Percentiles rank a stretch among this genome's conserved stretches.
phyloP scores from a whole-genome alignment of 2,329 filamentous ascomycete genomes.

The Stagonosporopsis tanaceti region DNA sequence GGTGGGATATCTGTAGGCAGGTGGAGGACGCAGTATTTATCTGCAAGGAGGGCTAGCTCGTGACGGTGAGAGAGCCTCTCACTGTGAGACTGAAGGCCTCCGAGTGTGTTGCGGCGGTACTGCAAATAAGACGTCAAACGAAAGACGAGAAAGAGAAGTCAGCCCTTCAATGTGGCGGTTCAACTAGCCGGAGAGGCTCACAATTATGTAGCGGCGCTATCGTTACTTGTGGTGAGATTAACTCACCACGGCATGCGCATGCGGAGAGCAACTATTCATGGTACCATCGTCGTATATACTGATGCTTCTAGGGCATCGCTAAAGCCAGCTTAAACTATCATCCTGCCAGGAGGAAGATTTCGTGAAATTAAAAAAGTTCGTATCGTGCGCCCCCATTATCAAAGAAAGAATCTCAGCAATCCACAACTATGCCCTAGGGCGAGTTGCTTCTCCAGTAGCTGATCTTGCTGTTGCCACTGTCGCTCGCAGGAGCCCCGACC shows the following conservation, averaged over 20 bases:
- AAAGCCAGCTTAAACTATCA: neutral
- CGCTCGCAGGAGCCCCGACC: neutral
- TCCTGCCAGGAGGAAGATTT: neutral
- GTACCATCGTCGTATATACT: neutral
- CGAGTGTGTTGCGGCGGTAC: neutral
- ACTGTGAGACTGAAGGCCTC: neutral
- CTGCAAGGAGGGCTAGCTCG: neutral
- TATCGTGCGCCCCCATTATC: neutral
- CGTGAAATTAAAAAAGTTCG: neutral
- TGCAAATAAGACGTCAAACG: too few species aligned
- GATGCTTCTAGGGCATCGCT: neutral
- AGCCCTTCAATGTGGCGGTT: too few species aligned
- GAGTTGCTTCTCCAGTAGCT: neutral
- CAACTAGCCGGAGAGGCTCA: too few species aligned
- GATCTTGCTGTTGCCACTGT: neutral
- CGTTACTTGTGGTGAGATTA: too few species aligned
- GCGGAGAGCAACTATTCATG: neutral
- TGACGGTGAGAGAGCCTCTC: neutral
- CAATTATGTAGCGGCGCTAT: too few species aligned
- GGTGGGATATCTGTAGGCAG: neutral
- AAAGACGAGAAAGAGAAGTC: too few species aligned
- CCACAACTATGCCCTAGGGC: neutral
- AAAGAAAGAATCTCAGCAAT: neutral
- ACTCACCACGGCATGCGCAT: neutral
- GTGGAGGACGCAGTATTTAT: neutral